These are phyloP conservation scores for Didymella pinodella DNA, from an alignment of 2,329 filamentous ascomycete species.

Conservation along the genomic window DNA sequence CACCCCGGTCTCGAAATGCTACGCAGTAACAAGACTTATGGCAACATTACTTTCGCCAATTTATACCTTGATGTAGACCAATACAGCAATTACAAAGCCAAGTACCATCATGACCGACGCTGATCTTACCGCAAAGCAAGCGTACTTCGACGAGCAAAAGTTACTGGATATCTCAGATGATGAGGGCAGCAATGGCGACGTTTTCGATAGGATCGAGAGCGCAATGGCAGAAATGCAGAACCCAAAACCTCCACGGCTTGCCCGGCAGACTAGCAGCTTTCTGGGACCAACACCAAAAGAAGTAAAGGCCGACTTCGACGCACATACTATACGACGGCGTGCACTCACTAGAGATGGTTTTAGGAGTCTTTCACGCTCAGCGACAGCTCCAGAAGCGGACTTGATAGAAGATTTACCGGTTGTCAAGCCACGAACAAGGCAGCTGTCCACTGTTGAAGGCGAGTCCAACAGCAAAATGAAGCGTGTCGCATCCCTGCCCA, in stretches of 20 bases:
- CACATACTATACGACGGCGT: slow-evolving; percentile 30
- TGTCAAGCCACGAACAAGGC: slow-evolving; percentile 15
- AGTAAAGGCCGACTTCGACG: slow-evolving; percentile 36
- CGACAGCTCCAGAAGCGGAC: slow-evolving; percentile 30
- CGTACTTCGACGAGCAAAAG: slow-evolving; percentile 42
- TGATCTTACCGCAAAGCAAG: slow-evolving; percentile 37
- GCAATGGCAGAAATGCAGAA: slow-evolving; percentile 33
- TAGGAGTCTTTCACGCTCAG: slow-evolving; percentile 24
- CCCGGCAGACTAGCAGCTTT: slow-evolving; percentile 37
- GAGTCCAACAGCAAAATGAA: slow-evolving; percentile 27
- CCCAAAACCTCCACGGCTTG: slow-evolving; percentile 15
- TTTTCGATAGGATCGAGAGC: slow-evolving; percentile 30
- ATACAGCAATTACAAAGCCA: neutral
- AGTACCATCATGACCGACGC: slow-evolving; percentile 32
- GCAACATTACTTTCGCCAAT: neutral
- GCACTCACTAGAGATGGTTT: slow-evolving; percentile 16
- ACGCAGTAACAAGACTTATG: too few relatives aligned
- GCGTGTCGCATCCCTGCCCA: slow-evolving; percentile 34
- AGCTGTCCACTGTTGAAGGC: slow-evolving; percentile 1
- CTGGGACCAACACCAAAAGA: slow-evolving; percentile 44
- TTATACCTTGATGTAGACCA: slow-evolving; percentile 5
- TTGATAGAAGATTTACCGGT: slow-evolving; percentile 27
- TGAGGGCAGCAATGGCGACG: slow-evolving; percentile 32
- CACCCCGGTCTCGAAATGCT: slow-evolving; percentile 3
- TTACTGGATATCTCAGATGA: slow-evolving; percentile 43